Conservation (phyloP, 2,329 filamentous ascomycete species). For the Arthrobotrys megalospora region DNA sequence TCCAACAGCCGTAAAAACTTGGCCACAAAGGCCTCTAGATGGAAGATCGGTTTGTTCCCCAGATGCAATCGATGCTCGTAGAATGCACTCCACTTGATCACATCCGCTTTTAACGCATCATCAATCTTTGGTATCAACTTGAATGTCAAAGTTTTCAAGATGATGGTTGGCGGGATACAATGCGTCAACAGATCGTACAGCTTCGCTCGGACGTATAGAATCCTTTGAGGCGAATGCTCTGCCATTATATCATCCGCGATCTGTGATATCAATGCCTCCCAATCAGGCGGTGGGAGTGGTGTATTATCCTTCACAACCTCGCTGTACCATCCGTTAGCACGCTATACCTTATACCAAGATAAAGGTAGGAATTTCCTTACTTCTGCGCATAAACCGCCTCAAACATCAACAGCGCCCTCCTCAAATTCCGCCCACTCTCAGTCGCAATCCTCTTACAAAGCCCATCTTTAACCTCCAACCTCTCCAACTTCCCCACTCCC, state of each 20-base stretch:
- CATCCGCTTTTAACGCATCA: conserved; percentile 88
- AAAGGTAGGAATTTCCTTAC: conserved; percentile 72
- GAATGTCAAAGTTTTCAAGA: conserved; percentile 94
- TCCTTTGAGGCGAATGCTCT: conserved; percentile 84
- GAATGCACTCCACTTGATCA: conserved; percentile 96
- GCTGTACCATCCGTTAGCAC: conserved; percentile 70
- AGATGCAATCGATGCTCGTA: conserved; percentile 95
- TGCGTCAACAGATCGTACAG: conserved; percentile 98
- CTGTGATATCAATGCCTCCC: conserved; percentile 90
- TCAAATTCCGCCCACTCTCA: conserved; percentile 91
- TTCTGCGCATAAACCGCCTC: conserved; percentile 98
- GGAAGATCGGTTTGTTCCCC: conserved; percentile 96
- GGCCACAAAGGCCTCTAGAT: conserved; percentile 96
- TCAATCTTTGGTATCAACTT: conserved; percentile 90
- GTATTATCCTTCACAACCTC: conserved; percentile 91
- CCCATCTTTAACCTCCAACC: conserved; percentile 78
- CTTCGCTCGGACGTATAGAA: conserved; percentile 89
- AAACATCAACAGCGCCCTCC: conserved; percentile 93
- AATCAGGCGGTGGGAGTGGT: conserved; percentile 92
- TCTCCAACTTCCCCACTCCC: conserved; percentile 75
- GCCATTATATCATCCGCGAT: conserved; percentile 94
- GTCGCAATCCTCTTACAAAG: conserved; percentile 88
- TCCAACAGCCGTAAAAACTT: conserved; percentile 98
- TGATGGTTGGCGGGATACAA: conserved; percentile 94
- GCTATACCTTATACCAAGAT: background rate